Conservation (phyloP, 352 stramenopile species). For the Elongisporangium anandrum region DNA sequence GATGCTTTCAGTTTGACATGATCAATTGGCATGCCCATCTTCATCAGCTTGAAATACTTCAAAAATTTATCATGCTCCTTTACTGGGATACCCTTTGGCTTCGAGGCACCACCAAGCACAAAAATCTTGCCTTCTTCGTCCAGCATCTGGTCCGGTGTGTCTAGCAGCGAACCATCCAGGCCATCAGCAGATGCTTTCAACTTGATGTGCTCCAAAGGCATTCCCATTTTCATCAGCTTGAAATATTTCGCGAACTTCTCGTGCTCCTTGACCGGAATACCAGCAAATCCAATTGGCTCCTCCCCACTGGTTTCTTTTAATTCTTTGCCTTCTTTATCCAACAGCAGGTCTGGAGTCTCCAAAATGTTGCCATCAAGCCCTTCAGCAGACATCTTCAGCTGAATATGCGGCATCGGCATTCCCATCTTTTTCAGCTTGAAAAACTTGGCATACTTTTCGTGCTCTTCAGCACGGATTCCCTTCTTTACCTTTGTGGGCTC, state of each 20-base stretch:
- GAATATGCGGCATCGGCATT: constrained; percentile 90
- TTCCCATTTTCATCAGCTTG: constrained; percentile 90
- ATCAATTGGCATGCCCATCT: constrained; percentile 79
- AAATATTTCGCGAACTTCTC: constrained; percentile 93
- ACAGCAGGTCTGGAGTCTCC: constrained; percentile 57
- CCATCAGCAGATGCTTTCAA: constrained; percentile 76
- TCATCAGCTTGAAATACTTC: constrained; percentile 81
- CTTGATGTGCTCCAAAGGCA: constrained; percentile 87
- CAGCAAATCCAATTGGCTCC: constrained; percentile 15
- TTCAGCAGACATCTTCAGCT: constrained; percentile 93
- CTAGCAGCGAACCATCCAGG: constrained; percentile 44
- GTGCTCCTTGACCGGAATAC: constrained; percentile 80
- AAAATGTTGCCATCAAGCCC: constrained; percentile 87
- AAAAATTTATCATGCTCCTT: constrained; percentile 64
- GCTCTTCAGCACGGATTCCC: constrained; percentile 50
- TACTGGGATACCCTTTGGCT: constrained; percentile 35
- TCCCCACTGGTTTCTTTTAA: constrained; percentile 19
- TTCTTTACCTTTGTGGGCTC: constrained; percentile 32
- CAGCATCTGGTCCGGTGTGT: constrained; percentile 47
- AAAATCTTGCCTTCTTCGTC: constrained; percentile 46
- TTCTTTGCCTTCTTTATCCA: constrained; percentile 63
- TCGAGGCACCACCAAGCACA: constrained; percentile 6
- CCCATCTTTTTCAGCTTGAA: constrained; percentile 96
- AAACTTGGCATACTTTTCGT: constrained; percentile 85
- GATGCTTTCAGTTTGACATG: constrained; percentile 75